Percentiles rank a stretch among this genome's conserved stretches.
phyloP scores from a whole-genome alignment of 768 basidiomycete species.

The Termitomyces titanicus region DNA sequence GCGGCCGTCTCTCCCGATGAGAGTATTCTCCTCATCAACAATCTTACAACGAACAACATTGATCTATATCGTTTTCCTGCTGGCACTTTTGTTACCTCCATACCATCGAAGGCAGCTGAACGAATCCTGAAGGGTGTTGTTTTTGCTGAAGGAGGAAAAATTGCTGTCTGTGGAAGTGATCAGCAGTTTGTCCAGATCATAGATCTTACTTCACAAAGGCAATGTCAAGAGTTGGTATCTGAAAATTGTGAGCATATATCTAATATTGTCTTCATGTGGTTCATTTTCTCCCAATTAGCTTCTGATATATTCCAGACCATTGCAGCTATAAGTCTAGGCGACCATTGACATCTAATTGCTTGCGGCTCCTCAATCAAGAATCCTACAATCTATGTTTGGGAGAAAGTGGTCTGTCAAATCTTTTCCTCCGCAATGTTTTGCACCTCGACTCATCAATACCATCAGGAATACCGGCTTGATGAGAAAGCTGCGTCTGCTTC shows the following conservation, averaged over 20 bases:
- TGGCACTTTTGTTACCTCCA: not conserved
- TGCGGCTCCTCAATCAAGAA: not conserved
- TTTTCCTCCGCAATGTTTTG: too few relatives aligned
- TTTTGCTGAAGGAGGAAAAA: constrained; percentile 7
- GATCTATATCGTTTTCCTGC: constrained; percentile 4
- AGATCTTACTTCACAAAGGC: not conserved
- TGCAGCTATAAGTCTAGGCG: not conserved
- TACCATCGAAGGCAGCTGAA: not conserved
- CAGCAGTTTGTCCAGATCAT: constrained; percentile 1
- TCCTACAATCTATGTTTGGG: not conserved
- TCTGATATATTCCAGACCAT: constrained; percentile 4
- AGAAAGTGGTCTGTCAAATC: not conserved
- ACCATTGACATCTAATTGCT: constrained; percentile 3
- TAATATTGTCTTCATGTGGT: not conserved
- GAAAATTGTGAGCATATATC: not conserved
- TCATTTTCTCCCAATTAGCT: not conserved
- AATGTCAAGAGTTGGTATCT: not conserved
- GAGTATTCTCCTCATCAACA: constrained; percentile 8
- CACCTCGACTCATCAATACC: not conserved
- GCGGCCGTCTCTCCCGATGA: constrained; percentile 8
- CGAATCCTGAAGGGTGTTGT: constrained; percentile 3
- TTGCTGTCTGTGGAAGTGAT: constrained; percentile 12
- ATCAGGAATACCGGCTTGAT: not conserved
- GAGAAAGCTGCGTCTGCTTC: too few relatives aligned
- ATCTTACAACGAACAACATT: constrained; percentile 5